Evolutionary conservation across 805 yeast genomes (phyloP).

Genomic region (Saturnispora ahearnii): DNA sequence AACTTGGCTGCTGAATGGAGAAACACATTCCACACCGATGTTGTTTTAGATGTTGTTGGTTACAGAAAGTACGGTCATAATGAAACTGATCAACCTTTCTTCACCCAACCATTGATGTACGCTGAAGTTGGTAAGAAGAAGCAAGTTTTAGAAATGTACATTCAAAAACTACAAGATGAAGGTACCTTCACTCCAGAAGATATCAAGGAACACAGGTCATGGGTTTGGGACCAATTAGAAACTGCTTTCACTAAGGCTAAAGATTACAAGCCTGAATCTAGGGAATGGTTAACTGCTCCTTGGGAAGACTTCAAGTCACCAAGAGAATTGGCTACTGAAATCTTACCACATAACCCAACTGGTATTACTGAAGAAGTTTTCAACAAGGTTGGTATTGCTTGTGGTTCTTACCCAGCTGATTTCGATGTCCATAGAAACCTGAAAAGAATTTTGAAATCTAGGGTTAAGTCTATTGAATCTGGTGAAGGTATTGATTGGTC

Average conservation of each 20-base stretch:
- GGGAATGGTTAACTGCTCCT: conserved; percentile 98
- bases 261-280: conserved; percentile 80
- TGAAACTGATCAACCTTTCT: conserved; percentile 98
- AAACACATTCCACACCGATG: conserved; percentile 92
- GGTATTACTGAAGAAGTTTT: conserved; percentile 65
- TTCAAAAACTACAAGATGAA: conserved; percentile 69
- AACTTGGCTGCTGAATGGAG: conserved; percentile 98
- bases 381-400: conserved; percentile 67
- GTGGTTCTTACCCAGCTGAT: conserved; percentile 77
- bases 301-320: conserved; percentile 99
- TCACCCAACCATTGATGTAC: conserved; percentile 98
- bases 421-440: conserved; percentile 91
- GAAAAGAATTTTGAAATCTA: conserved; percentile 83
- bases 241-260: conserved; percentile 82
- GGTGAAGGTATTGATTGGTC: conserved; percentile 99
- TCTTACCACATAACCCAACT: conserved; percentile 94
- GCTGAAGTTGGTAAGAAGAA: conserved; percentile 80
- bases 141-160: conserved; percentile 80
- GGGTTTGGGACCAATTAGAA: conserved; percentile 95
- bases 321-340: conserved; percentile 89
- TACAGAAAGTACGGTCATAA: conserved; percentile 99
- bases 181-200: conserved; percentile 86
- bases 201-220: conserved; percentile 89
- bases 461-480: conserved; percentile 71
- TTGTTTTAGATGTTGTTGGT: conserved; percentile 93